Evolutionary conservation across 1,284 basidiomycete genomes (phyloP).

Genomic region (Cerioporus squamosus): DNA sequence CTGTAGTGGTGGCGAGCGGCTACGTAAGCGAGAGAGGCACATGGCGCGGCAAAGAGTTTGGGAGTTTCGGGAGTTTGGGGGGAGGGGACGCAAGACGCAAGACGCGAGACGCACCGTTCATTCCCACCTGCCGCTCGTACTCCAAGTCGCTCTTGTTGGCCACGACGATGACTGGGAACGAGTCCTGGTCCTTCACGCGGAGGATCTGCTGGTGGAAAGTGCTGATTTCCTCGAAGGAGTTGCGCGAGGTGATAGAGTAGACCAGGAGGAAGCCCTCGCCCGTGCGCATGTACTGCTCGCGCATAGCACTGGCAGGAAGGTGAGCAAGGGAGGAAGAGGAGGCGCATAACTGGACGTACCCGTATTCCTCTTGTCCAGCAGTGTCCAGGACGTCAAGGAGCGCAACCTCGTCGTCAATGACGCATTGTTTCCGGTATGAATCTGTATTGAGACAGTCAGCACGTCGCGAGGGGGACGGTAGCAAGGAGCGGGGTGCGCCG

Average conservation of each 20-base stretch:
- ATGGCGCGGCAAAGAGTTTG: too few species aligned
- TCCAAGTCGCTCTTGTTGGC: constrained; percentile 99
- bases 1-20: constrained; percentile 44
- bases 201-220: constrained; percentile 99
- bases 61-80: too few species aligned
- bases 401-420: constrained; percentile 98
- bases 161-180: constrained; percentile 96
- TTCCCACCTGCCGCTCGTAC: constrained; percentile 96
- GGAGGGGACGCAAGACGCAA: too few species aligned
- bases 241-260: constrained; percentile 98
- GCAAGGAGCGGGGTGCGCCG: too few species aligned
- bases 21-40: constrained; percentile 4
- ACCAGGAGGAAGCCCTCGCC: constrained; percentile 99
- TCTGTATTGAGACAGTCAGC: constrained; percentile 49
- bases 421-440: constrained; percentile 94
- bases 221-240: constrained; percentile 97
- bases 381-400: constrained; percentile 98
- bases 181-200: constrained; percentile 96
- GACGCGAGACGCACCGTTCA: constrained; percentile 72
- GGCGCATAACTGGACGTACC: constrained; percentile 57
- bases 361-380: constrained; percentile 99
- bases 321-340: not conserved
- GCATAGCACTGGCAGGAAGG: constrained; percentile 76
- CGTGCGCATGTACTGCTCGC: constrained; percentile 97
- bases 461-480: not conserved